Conservation (phyloP, 2,329 filamentous ascomycete species). For the Colletotrichum sp. region DNA sequence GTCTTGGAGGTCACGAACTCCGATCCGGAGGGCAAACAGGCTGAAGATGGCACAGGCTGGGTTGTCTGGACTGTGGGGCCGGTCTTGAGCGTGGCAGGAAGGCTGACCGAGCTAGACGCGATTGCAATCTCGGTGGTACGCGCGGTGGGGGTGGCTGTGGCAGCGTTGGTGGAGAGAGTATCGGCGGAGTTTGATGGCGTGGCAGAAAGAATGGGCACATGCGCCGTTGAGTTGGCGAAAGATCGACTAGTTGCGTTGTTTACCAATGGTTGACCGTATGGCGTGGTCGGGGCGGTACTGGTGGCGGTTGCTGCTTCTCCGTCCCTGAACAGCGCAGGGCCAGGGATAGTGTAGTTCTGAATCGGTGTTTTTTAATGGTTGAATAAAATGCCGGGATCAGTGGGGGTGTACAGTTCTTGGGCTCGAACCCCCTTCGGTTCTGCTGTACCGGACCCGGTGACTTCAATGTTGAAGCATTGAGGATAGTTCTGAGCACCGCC, state of each 20-base stretch:
- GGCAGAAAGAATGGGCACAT: background rate
- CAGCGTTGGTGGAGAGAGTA: accelerated
- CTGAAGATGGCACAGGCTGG: background rate
- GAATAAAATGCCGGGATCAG: background rate
- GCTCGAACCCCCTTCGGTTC: accelerated
- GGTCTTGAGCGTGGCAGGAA: background rate
- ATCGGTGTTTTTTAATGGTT: background rate
- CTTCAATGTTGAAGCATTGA: background rate
- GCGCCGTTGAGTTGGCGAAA: background rate
- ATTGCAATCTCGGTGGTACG: background rate
- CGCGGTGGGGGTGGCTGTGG: accelerated
- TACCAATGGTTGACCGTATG: accelerated
- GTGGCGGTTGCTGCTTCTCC: background rate
- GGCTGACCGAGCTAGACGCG: background rate
- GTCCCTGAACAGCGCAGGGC: background rate
- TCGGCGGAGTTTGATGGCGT: accelerated
- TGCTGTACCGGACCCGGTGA: background rate
- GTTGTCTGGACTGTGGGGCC: accelerated
- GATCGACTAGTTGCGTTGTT: accelerated
- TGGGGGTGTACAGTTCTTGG: background rate
- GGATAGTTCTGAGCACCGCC: background rate
- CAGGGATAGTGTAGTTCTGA: background rate
- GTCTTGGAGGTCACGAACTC: background rate
- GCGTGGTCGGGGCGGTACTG: background rate
- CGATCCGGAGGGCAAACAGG: background rate